phyloP scores from a whole-genome alignment of 306 rosid genomes.

The Citrullus mucosospermus region DNA sequence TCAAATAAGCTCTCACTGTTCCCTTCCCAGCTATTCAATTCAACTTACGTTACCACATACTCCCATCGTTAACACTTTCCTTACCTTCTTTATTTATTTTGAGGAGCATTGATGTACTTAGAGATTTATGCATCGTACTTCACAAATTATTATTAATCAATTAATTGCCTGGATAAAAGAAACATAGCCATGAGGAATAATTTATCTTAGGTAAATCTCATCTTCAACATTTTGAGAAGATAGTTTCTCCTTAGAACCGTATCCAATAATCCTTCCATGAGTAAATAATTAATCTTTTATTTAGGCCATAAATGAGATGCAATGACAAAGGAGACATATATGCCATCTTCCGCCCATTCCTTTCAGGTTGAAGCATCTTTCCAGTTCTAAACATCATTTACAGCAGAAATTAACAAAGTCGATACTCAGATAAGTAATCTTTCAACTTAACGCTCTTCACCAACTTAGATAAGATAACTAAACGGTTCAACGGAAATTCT shows the following conservation, averaged over 20 bases:
- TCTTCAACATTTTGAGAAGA: neutral
- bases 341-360: neutral
- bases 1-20: neutral
- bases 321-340: neutral
- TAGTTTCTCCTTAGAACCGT: too few species aligned
- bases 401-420: too few species aligned
- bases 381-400: too few species aligned
- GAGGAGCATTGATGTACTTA: neutral
- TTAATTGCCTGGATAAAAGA: neutral
- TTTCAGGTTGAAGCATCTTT: neutral
- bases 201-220: neutral
- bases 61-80: neutral
- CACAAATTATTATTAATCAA: neutral
- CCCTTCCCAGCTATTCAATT: neutral
- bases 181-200: neutral
- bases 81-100: neutral
- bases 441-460: neutral
- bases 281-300: too few species aligned
- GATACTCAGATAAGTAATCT: too few species aligned
- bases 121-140: neutral
- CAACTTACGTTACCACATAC: neutral
- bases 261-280: too few species aligned
- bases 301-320: neutral
- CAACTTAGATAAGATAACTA: too few species aligned
- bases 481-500: neutral